These are phyloP conservation scores for Eucalyptus paniculata DNA, from an alignment of 345 rosid species.

Conservation along the genomic window DNA sequence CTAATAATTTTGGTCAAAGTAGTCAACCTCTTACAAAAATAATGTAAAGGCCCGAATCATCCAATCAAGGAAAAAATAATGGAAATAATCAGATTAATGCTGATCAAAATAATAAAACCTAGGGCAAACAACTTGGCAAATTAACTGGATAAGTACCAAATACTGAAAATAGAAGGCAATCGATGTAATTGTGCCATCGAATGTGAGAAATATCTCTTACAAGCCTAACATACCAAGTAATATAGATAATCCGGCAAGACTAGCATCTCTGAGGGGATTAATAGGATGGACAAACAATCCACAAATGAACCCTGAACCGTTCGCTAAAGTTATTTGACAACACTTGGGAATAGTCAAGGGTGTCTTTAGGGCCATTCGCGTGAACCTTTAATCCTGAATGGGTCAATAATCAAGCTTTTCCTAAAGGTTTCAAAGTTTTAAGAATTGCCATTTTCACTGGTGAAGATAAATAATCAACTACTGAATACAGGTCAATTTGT, in stretches of 20 bases:
- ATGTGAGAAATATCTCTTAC: background rate
- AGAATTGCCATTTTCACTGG: background rate
- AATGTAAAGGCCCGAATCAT: background rate
- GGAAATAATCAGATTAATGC: background rate
- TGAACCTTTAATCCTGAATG: background rate
- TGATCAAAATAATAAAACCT: background rate
- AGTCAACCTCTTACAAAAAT: background rate
- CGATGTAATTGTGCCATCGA: background rate
- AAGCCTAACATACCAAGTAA: background rate
- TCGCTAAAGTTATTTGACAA: background rate
- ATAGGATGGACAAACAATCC: background rate
- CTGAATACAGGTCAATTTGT: background rate
- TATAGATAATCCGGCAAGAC: background rate
- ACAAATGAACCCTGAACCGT: background rate
- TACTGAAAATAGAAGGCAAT: background rate
- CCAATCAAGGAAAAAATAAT: background rate
- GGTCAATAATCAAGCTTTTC: background rate
- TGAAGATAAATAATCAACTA: background rate
- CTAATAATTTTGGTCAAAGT: background rate
- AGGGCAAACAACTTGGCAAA: background rate
- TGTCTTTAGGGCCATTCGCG: background rate
- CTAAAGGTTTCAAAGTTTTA: background rate
- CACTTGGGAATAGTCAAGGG: background rate
- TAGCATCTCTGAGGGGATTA: background rate
- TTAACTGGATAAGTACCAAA: background rate